Base-by-base conservation (phyloP, 352 stramenopile species). In the Globisporangium iwayamae region DNA sequence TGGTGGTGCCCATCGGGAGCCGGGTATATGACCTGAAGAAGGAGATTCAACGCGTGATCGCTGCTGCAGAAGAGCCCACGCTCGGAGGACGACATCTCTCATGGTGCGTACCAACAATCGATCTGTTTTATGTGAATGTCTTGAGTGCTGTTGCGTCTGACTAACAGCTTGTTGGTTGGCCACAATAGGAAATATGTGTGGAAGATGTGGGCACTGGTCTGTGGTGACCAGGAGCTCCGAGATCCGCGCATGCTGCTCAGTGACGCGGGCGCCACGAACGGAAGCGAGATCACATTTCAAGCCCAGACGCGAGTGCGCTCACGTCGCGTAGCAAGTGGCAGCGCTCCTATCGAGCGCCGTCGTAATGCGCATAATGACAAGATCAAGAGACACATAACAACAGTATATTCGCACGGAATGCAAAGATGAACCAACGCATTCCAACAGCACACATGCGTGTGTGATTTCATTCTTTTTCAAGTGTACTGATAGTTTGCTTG, bases 251-350 rank as follows among this genome's bases (percentile, higher is more conserved):
- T 28, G 55, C 32, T 62, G 46, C 65, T 74, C 36, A 25, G 18
- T 4, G 38, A 38, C 7, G 32, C 50, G 13, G 68, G 65, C 36
- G 48, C 72, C 11, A 16, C 20, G 30, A 50, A 38, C 41, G 45
- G 53, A 59, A 68, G 68, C 56, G 56, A 58, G 34, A 45, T 68
- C 22, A 51, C 52, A n/a, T 69, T 72, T 46, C 68, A 45, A 46
- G 57, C 61, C 8, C 54, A 55, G 9, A 34, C 34, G 2, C 46
- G 22, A 47, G 53, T 57, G 39, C 61, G 55, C 32, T 60, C 56
- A 56, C 6, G 32, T 8, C 51, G 53, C 22, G 14, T 18, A 18
- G 38, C 20, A 16, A 14, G n/a, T 22, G 13, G 16, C 6, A 30
- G 16, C 1, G n/a, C 20, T 39, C 10, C 10, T 32, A 9, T 11